Evolutionary conservation across 139 green algal genomes (phyloP).

Genomic region (Chlorella sp.): DNA sequence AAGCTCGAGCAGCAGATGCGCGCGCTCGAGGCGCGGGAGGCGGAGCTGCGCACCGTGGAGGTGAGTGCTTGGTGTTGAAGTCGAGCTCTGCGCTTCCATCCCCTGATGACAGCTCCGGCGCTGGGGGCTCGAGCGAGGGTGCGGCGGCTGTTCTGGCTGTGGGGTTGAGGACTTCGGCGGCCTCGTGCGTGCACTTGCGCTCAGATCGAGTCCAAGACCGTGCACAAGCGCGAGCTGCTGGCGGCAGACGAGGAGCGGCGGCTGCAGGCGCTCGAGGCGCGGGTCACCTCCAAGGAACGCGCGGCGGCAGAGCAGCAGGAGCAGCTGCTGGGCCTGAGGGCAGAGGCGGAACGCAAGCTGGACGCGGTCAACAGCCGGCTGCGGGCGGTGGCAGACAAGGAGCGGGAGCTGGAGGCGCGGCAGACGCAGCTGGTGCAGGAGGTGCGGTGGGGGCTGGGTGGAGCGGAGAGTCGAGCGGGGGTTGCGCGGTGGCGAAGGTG

Average conservation of each 20-base stretch:
- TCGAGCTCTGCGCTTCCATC: too few relatives aligned
- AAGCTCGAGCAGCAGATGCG: conserved; percentile 32
- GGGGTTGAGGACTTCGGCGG: too few relatives aligned
- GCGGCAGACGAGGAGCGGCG: conserved; percentile 25
- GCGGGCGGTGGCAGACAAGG: conserved; percentile 7
- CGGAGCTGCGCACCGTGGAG: conserved; percentile 30
- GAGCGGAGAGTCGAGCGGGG: too few relatives aligned
- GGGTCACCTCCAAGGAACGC: conserved; percentile 24
- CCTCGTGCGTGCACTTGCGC: background rate
- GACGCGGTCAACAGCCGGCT: conserved; percentile 16
- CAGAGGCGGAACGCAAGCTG: conserved; percentile 21
- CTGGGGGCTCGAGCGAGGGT: too few relatives aligned
- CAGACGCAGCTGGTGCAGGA: conserved; percentile 13
- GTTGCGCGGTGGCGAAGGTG: background rate
- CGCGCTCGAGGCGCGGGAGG: conserved; percentile 19
- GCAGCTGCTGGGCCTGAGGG: conserved; percentile 1
- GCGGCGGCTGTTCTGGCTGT: too few relatives aligned
- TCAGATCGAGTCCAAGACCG: conserved; percentile 27
- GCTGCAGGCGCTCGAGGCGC: conserved; percentile 10
- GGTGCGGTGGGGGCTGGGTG: background rate
- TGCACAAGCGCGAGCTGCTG: conserved; percentile 33
- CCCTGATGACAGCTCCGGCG: too few relatives aligned
- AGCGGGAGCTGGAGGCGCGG: conserved; percentile 23
- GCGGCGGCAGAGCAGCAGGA: conserved; percentile 28
- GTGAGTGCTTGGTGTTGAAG: too few relatives aligned